Evolutionary conservation across 108 stramenopile genomes (phyloP).

Genomic region (Aurantiochytrium sp.): DNA sequence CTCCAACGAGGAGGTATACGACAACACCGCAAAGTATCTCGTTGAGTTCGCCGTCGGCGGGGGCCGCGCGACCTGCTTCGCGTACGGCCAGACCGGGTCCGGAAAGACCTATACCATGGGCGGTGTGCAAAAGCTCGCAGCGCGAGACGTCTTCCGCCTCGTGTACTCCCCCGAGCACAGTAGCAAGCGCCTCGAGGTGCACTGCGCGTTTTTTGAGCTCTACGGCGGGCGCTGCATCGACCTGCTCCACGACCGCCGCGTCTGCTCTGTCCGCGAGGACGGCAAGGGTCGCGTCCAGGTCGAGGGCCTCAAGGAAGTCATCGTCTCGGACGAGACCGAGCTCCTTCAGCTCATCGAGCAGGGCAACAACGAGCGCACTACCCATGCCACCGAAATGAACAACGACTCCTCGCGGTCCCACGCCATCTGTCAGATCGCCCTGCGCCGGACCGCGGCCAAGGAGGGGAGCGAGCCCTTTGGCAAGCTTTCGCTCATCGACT

Average conservation of each 20-base stretch:
- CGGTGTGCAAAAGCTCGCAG: slow-evolving; percentile 79
- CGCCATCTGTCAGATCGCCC: slow-evolving; percentile 89
- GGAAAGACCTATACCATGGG: slow-evolving; percentile 94
- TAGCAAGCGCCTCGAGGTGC: slow-evolving; percentile 47
- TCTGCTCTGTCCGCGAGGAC: slow-evolving; percentile 79
- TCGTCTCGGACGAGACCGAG: slow-evolving; percentile 58
- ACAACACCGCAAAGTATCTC: slow-evolving; percentile 72
- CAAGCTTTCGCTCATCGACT: slow-evolving; percentile 86
- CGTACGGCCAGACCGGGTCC: slow-evolving; percentile 64
- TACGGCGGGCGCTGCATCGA: slow-evolving; percentile 95
- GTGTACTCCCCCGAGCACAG: slow-evolving; percentile 55
- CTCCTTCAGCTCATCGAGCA: slow-evolving; percentile 73
- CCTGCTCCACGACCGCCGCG: slow-evolving; percentile 81
- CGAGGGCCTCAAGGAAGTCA: slow-evolving; percentile 73
- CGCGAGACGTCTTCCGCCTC: slow-evolving; percentile 74
- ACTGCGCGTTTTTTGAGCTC: slow-evolving; percentile 90
- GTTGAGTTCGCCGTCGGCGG: slow-evolving; percentile 72
- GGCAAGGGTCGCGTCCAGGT: slow-evolving; percentile 90
- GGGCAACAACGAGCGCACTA: slow-evolving; percentile 86
- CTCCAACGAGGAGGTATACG: slow-evolving; percentile 75
- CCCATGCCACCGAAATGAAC: slow-evolving; percentile 87
- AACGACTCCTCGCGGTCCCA: slow-evolving; percentile 85
- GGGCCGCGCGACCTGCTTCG: slow-evolving; percentile 58
- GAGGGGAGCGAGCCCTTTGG: slow-evolving; percentile 62
- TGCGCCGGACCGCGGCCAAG: slow-evolving; percentile 56